A percentile compares a stretch with the other conserved stretches of the same genome.
These are phyloP conservation scores for Rugosomyces carneus DNA, from an alignment of 1,284 basidiomycete genomes.

Conservation along the genomic window DNA sequence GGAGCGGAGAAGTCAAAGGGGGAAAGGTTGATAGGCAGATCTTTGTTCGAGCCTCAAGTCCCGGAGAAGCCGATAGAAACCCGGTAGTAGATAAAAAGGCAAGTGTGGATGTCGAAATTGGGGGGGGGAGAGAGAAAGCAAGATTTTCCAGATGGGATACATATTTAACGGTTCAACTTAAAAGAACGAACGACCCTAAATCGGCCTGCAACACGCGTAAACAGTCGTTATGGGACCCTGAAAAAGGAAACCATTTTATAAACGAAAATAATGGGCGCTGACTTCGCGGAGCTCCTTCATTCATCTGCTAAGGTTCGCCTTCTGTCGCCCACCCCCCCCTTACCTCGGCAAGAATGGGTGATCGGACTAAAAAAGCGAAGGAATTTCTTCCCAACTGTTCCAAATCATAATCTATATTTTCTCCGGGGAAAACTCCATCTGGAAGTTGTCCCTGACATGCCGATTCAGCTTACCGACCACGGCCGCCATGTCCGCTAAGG, in stretches of 20 bases:
- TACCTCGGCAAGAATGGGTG: conserved; percentile 25
- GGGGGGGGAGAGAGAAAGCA: conserved; percentile 1
- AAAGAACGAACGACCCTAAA: conserved; percentile 24
- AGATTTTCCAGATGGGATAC: conserved; percentile 14
- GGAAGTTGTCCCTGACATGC: conserved; percentile 13
- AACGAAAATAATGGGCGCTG: conserved; percentile 15
- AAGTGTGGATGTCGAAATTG: too few species aligned
- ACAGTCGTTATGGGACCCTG: conserved; percentile 25
- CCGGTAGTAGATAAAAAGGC: too few species aligned
- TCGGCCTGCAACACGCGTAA: conserved; percentile 30
- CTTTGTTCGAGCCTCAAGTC: conserved; percentile 10
- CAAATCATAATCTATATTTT: conserved; percentile 19
- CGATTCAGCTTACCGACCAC: conserved; percentile 11
- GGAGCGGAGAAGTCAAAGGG: conserved; percentile 14
- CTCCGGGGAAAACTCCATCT: conserved; percentile 16
- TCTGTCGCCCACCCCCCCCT: too few species aligned
- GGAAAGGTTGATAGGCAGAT: conserved; percentile 16
- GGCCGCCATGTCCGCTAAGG: conserved; percentile 13
- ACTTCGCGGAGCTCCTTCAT: conserved; percentile 14
- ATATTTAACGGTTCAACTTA: conserved; percentile 16
- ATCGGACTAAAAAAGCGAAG: conserved; percentile 14
- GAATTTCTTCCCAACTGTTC: conserved; percentile 12
- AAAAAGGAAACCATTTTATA: conserved; percentile 23
- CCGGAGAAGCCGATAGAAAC: conserved; percentile 14
- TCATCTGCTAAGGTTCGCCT: conserved; percentile 5